phyloP scores from a whole-genome alignment of 177 flowering plant genomes.

The Vitis hybrid region DNA sequence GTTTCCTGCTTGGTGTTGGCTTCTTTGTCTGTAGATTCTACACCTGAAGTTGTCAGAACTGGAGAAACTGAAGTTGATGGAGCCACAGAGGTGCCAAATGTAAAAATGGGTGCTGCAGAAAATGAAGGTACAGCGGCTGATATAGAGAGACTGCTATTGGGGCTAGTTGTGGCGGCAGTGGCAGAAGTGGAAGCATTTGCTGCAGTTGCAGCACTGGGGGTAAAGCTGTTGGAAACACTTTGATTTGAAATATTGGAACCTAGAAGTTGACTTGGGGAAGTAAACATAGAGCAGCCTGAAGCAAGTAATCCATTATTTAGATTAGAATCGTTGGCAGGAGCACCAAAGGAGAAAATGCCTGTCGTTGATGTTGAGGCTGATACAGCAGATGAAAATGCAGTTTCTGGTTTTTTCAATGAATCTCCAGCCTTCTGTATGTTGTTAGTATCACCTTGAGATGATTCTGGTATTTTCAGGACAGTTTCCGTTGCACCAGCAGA shows the following conservation, averaged over 20 bases:
- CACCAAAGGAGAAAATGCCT: constrained; percentile 30
- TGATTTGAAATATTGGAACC: constrained; percentile 15
- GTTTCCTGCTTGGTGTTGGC: constrained; percentile 27
- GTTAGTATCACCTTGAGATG: constrained; percentile 26
- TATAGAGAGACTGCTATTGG: constrained; percentile 18
- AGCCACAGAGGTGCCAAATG: constrained; percentile 37
- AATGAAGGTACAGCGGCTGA: constrained; percentile 26
- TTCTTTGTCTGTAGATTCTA: constrained; percentile 24
- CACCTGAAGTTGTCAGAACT: constrained; percentile 19
- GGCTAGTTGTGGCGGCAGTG: constrained; percentile 3
- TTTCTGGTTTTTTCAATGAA: constrained; percentile 24
- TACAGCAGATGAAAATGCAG: constrained; percentile 13
- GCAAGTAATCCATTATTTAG: constrained; percentile 39
- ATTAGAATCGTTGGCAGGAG: constrained; percentile 23
- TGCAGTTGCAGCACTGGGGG: background rate
- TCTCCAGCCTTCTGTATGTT: constrained; percentile 20
- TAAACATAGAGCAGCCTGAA: constrained; percentile 28
- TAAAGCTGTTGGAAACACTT: constrained; percentile 1
- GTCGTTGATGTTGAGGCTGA: constrained; percentile 24
- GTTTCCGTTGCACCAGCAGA: constrained; percentile 16
- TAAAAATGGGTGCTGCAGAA: constrained; percentile 25
- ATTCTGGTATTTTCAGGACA: constrained; percentile 21
- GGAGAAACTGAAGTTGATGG: constrained; percentile 30
- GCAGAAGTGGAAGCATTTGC: background rate
- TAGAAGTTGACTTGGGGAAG: constrained; percentile 14